Conservation (phyloP, 1,284 basidiomycete genomes). For the Cerrena zonata region DNA sequence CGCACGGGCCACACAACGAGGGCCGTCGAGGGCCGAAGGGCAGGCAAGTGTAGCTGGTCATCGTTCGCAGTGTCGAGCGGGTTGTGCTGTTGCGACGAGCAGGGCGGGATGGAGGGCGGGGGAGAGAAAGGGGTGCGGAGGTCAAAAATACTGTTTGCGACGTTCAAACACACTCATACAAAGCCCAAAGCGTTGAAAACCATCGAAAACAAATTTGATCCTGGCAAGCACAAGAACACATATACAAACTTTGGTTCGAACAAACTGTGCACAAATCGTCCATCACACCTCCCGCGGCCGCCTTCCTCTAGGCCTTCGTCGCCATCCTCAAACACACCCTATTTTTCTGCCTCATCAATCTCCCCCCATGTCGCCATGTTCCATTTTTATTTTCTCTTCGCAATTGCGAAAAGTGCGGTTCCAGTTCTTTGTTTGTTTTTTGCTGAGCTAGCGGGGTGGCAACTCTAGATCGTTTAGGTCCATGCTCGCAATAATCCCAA, state of each 20-base stretch:
- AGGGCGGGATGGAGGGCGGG: conserved; percentile 5
- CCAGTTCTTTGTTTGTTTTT: too few relatives aligned
- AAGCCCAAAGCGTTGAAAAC: conserved; percentile 67
- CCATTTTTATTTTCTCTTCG: neutral
- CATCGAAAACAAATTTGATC: conserved; percentile 60
- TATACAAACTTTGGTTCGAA: conserved; percentile 45
- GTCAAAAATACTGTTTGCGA: conserved; percentile 33
- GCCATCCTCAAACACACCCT: too few relatives aligned
- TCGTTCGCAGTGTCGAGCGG: conserved; percentile 16
- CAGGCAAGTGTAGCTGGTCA: conserved; percentile 8
- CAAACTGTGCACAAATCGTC: conserved; percentile 20
- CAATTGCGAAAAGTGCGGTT: too few relatives aligned
- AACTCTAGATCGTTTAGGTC: too few relatives aligned
- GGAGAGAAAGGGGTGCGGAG: conserved; percentile 13
- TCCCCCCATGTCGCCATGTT: too few relatives aligned
- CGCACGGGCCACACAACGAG: conserved; percentile 30
- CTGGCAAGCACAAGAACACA: conserved; percentile 47
- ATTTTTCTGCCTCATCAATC: neutral
- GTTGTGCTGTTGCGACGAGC: neutral
- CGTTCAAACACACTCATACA: conserved; percentile 50
- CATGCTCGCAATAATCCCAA: too few relatives aligned
- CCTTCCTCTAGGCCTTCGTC: conserved; percentile 3
- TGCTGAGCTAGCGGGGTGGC: too few relatives aligned
- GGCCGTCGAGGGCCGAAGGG: conserved; percentile 7
- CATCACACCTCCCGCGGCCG: neutral